Evolutionary conservation across 176 grass and related monocot species (phyloP).

Genomic region (Juncus effusus): DNA sequence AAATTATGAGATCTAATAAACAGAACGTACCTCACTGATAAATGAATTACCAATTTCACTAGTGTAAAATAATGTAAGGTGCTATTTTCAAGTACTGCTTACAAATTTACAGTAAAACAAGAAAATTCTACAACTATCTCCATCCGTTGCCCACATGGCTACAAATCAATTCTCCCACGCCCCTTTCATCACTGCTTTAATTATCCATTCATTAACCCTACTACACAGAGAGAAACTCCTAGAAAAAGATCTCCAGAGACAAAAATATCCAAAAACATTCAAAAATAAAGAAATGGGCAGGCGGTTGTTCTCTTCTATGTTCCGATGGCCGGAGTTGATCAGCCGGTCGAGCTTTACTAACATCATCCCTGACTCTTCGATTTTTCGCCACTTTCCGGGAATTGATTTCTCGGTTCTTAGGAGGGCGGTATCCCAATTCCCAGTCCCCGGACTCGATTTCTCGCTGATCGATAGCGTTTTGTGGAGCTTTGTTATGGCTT

Average conservation of each 20-base stretch:
- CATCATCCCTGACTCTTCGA: conserved; percentile 34
- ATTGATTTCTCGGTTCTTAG: conserved; percentile 18
- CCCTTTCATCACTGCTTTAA: conserved; percentile 17
- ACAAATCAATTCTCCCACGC: not conserved
- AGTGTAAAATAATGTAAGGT: no score
- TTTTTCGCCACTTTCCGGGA: conserved; percentile 9
- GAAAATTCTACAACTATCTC: conserved; percentile 26
- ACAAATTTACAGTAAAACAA: not conserved
- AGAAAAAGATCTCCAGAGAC: not conserved
- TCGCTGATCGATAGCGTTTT: conserved; percentile 43
- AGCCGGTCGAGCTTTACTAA: conserved; percentile 38
- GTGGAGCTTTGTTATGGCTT: conserved; percentile 60
- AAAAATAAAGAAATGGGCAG: conserved; percentile 34
- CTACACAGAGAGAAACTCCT: conserved; percentile 1
- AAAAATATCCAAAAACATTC: not conserved
- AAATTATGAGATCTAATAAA: no score
- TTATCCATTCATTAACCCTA: not conserved
- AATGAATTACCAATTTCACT: no score
- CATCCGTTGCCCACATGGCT: conserved; percentile 2
- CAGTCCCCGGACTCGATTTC: conserved; percentile 46
- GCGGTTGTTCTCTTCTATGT: conserved; percentile 51
- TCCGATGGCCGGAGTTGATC: conserved; percentile 53
- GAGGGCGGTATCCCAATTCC: conserved; percentile 34
- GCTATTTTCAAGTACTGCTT: no score
- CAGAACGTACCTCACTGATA: no score